These are phyloP conservation scores for Lathyrus aphaca DNA, from an alignment of 306 rosid species.

Conservation along the genomic window DNA sequence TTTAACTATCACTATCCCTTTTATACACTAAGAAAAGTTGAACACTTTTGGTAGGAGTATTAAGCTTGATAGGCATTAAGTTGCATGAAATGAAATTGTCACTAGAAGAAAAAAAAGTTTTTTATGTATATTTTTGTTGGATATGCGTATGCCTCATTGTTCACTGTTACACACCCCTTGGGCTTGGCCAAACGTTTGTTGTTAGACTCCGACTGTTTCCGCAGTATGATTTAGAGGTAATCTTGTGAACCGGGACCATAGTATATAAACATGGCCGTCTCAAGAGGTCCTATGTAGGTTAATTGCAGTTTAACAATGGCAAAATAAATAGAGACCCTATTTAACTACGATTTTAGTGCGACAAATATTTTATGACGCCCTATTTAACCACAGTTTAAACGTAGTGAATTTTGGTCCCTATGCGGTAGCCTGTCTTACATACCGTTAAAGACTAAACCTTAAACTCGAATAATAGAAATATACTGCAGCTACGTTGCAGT, in stretches of 20 bases:
- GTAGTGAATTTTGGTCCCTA: no score
- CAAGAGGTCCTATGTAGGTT: no score
- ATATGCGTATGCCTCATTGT: not conserved
- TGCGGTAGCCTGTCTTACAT: no score
- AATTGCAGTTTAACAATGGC: no score
- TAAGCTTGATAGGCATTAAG: constrained; percentile 13
- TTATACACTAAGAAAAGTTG: not conserved
- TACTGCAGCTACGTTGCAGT: not conserved
- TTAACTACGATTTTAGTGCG: no score
- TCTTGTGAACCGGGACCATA: not conserved
- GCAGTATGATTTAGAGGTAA: not conserved
- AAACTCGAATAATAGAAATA: not conserved
- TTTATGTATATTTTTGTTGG: not conserved
- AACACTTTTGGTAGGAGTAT: constrained; percentile 15
- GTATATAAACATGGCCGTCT: not conserved
- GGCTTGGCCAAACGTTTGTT: not conserved
- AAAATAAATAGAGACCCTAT: no score
- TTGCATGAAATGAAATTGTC: constrained; percentile 22
- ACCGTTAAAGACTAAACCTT: not conserved
- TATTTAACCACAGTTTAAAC: no score
- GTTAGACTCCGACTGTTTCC: not conserved
- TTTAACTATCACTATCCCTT: constrained; percentile 1
- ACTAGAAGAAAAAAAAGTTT: not conserved
- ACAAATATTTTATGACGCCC: no score
- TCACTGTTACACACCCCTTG: not conserved